Evolutionary conservation across 352 stramenopile genomes (phyloP).

Genomic region (Globisporangium perplexum): DNA sequence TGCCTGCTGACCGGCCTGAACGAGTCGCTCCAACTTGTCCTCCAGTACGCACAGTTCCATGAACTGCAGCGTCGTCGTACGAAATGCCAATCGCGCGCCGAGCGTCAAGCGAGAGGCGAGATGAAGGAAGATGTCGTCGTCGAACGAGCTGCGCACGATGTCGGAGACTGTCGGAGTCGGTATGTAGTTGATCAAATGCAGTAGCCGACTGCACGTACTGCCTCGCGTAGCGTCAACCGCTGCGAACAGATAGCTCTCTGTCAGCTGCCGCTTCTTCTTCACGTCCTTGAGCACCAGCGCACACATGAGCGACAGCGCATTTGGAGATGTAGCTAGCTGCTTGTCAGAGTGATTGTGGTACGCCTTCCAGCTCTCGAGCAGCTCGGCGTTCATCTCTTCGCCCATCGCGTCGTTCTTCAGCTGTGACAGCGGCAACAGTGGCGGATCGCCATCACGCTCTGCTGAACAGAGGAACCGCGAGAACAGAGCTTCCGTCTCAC

Average conservation of each 20-base stretch:
- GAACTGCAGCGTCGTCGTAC: slow-evolving; percentile 15
- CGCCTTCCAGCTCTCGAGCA: slow-evolving; percentile 34
- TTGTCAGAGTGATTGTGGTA: slow-evolving; percentile 20
- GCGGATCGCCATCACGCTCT: neutral
- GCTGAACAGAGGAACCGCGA: slow-evolving; percentile 5
- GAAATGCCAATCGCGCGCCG: slow-evolving; percentile 15
- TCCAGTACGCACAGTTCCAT: slow-evolving; percentile 74
- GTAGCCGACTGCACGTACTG: slow-evolving; percentile 11
- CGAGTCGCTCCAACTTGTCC: slow-evolving; percentile 57
- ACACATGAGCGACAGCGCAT: slow-evolving; percentile 8
- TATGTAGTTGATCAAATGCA: slow-evolving; percentile 18
- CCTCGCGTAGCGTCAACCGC: slow-evolving; percentile 10
- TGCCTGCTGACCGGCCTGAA: slow-evolving; percentile 10
- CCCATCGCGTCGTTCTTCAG: slow-evolving; percentile 22
- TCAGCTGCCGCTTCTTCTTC: neutral
- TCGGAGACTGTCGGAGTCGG: slow-evolving; percentile 24
- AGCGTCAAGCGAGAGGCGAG: slow-evolving; percentile 21
- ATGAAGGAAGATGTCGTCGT: slow-evolving; percentile 23
- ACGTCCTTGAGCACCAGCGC: slow-evolving; percentile 16
- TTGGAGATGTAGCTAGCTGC: slow-evolving; percentile 3
- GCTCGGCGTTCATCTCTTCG: slow-evolving; percentile 27
- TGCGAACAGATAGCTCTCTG: neutral
- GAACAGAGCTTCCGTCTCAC: slow-evolving; percentile 13
- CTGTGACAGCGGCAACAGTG: slow-evolving; percentile 18
- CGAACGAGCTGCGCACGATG: slow-evolving; percentile 31